Percentiles rank a stretch among this genome's conserved stretches.
These are phyloP conservation scores for Hippophae gyantsensis DNA, from an alignment of 306 rosid species.

Conservation along the genomic window DNA sequence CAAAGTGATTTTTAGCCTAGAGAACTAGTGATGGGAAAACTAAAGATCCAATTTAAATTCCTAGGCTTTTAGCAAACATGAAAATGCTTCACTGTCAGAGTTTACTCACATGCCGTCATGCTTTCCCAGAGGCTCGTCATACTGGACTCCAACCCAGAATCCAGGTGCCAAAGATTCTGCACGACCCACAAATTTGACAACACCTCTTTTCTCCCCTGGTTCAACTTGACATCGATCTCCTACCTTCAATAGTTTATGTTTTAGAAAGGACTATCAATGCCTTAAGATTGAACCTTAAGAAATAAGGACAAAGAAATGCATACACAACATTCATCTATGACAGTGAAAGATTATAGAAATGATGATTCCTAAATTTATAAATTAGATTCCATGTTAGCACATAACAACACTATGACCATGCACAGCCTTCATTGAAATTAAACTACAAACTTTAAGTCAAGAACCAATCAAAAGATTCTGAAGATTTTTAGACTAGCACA, in stretches of 20 bases:
- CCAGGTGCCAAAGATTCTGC: constrained; percentile 85
- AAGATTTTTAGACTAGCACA: too few relatives aligned
- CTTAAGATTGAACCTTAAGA: neutral
- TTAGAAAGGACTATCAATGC: neutral
- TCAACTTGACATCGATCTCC: constrained; percentile 96
- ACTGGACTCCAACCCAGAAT: constrained; percentile 90
- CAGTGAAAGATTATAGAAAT: too few relatives aligned
- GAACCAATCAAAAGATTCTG: too few relatives aligned
- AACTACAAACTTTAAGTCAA: too few relatives aligned
- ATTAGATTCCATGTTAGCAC: too few relatives aligned
- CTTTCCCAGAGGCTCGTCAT: constrained; percentile 95
- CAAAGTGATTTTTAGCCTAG: too few relatives aligned
- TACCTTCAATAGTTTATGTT: constrained; percentile 37
- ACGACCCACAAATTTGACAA: constrained; percentile 58
- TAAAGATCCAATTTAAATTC: neutral
- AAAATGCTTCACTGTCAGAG: neutral
- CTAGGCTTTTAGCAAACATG: neutral
- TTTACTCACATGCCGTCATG: constrained; percentile 83
- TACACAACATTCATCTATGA: neutral
- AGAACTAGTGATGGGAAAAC: neutral
- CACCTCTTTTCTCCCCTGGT: constrained; percentile 78
- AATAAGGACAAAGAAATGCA: neutral
- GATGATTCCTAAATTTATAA: too few relatives aligned
- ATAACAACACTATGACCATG: too few relatives aligned
- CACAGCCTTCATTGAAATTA: too few relatives aligned